A percentile compares a stretch with the other conserved stretches of the same genome.
Evolutionary conservation across 2,329 filamentous ascomycete species (phyloP).

Genomic region (Apiospora pterosperma): DNA sequence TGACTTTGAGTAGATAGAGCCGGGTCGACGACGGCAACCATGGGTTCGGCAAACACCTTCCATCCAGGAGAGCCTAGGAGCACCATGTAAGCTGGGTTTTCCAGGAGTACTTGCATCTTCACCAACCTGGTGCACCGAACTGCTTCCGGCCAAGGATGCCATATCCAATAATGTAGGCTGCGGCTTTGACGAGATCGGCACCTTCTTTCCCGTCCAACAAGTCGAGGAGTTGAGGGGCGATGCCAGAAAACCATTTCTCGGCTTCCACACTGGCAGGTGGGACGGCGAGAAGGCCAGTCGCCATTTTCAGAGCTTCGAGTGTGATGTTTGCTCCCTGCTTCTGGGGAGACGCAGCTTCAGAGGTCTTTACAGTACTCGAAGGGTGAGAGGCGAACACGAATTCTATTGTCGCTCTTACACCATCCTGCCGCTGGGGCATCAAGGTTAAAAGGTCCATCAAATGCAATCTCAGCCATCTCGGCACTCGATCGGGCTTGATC

Average conservation of each 20-base stretch:
- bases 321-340: constrained; percentile 63
- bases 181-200: constrained; percentile 54
- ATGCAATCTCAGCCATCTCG: constrained; percentile 56
- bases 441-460: constrained; percentile 56
- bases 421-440: constrained; percentile 58
- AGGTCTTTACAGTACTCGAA: constrained; percentile 37
- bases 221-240: constrained; percentile 58
- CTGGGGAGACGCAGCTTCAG: constrained; percentile 41
- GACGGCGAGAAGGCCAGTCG: constrained; percentile 57
- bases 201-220: constrained; percentile 61
- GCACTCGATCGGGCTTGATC: constrained; percentile 57
- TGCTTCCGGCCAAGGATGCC: constrained; percentile 63
- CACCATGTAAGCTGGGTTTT: too few species aligned
- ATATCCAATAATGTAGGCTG: constrained; percentile 61
- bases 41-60: constrained; percentile 57
- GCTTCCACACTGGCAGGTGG: constrained; percentile 53
- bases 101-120: too few species aligned
- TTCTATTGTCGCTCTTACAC: constrained; percentile 65
- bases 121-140: constrained; percentile 60
- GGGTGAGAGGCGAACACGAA: constrained; percentile 70
- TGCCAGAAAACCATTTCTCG: constrained; percentile 56
- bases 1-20: constrained; percentile 23
- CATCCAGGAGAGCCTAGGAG: constrained; percentile 53
- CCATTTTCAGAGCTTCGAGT: constrained; percentile 63
- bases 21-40: constrained; percentile 51